A percentile compares a stretch with the other conserved stretches of the same genome.
phyloP scores from a whole-genome alignment of 305 asterid species.

The Fraxinus baroniana region DNA sequence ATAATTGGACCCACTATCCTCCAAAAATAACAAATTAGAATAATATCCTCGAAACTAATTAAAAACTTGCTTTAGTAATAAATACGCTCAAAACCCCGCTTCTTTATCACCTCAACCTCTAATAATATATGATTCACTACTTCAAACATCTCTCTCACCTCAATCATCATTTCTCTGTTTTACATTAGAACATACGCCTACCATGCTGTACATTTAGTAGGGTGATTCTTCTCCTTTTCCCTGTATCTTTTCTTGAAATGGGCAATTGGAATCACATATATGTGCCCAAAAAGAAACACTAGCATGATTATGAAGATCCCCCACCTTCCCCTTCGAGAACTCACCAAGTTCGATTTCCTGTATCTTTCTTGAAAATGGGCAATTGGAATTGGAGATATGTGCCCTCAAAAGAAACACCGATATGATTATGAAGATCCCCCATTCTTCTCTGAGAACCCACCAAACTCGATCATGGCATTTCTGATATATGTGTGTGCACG shows the following conservation, averaged over 20 bases:
- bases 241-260: conserved; percentile 28
- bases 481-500: too few relatives aligned
- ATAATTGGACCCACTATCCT: too few relatives aligned
- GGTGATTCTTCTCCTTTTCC: neutral
- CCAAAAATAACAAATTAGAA: too few relatives aligned
- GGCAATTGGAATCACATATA: conserved; percentile 65
- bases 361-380: conserved; percentile 37
- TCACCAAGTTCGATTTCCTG: conserved; percentile 21
- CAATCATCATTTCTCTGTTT: neutral
- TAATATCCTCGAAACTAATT: too few relatives aligned
- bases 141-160: neutral
- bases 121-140: too few relatives aligned
- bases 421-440: conserved; percentile 43
- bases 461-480: too few relatives aligned
- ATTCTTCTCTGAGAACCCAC: too few relatives aligned
- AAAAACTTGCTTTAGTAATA: too few relatives aligned
- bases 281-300: conserved; percentile 38
- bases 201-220: neutral
- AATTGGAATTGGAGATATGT: conserved; percentile 60
- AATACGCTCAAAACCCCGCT: too few relatives aligned
- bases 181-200: neutral
- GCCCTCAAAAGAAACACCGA: conserved; percentile 33
- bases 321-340: neutral
- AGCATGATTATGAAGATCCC: conserved; percentile 40
- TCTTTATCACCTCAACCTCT: too few relatives aligned